Evolutionary conservation across 2,329 filamentous ascomycete genomes (phyloP).

Genomic region (Lecanicillium sp.): DNA sequence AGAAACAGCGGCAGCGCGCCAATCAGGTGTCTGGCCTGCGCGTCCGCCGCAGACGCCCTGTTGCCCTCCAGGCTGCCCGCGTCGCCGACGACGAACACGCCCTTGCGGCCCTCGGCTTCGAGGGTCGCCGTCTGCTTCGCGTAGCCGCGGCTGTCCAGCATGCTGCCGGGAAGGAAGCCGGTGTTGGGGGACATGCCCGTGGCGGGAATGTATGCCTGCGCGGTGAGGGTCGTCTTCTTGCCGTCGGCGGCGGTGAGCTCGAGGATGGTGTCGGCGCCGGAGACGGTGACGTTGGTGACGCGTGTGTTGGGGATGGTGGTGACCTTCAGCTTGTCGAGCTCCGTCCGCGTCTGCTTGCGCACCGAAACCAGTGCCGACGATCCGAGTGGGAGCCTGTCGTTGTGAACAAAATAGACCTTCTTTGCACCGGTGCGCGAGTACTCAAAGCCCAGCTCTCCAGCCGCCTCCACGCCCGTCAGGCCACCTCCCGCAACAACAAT

Average conservation of each 20-base stretch:
- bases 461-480: slow-evolving; percentile 43
- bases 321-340: slow-evolving; percentile 40
- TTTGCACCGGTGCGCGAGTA: slow-evolving; percentile 39
- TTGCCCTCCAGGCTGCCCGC: slow-evolving; percentile 34
- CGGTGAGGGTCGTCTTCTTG: slow-evolving; percentile 30
- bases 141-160: slow-evolving; percentile 30
- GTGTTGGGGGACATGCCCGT: slow-evolving; percentile 42
- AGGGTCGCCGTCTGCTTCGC: slow-evolving; percentile 34
- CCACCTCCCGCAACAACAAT: slow-evolving; percentile 49
- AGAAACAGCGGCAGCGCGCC: slow-evolving; percentile 31
- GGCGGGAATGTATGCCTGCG: slow-evolving; percentile 42
- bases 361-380: slow-evolving; percentile 29
- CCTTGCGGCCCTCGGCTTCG: slow-evolving; percentile 28
- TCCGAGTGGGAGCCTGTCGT: slow-evolving; percentile 33
- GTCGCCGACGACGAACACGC: slow-evolving; percentile 42
- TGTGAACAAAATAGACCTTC: slow-evolving; percentile 39
- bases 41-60: slow-evolving; percentile 26
- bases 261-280: slow-evolving; percentile 26
- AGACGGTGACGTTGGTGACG: slow-evolving; percentile 25
- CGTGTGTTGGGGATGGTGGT: slow-evolving; percentile 34
- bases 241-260: slow-evolving; percentile 30
- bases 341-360: slow-evolving; percentile 31
- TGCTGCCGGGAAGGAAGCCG: slow-evolving; percentile 31
- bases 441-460: slow-evolving; percentile 44
- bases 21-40: slow-evolving; percentile 30